A percentile compares a stretch with the other conserved stretches of the same genome.
Conservation (phyloP, 2,329 filamentous ascomycete genomes). For the Phoma sp. region DNA sequence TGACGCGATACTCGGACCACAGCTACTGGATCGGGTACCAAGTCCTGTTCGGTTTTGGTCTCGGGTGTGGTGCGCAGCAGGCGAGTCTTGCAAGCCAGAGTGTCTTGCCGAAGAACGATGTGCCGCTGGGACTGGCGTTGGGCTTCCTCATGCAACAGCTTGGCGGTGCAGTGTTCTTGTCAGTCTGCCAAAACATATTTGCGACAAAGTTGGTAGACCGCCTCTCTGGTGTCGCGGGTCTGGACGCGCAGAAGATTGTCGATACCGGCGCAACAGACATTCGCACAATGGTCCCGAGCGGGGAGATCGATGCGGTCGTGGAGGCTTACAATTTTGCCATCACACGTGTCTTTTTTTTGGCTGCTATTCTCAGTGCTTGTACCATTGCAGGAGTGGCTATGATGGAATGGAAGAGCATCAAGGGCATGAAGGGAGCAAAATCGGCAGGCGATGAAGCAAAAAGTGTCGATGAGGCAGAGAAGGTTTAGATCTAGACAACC, state of each 20-base stretch:
- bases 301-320: slow-evolving; percentile 61
- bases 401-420: slow-evolving; percentile 69
- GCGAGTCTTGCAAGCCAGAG: slow-evolving; percentile 50
- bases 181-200: slow-evolving; percentile 52
- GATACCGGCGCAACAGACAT: slow-evolving; percentile 63
- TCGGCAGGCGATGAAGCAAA: neutral
- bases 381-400: slow-evolving; percentile 59
- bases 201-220: slow-evolving; percentile 26
- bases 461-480: neutral
- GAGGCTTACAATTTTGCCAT: slow-evolving; percentile 68
- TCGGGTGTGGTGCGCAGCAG: slow-evolving; percentile 54
- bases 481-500: neutral
- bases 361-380: slow-evolving; percentile 60
- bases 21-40: slow-evolving; percentile 44
- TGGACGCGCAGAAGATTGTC: slow-evolving; percentile 25
- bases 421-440: slow-evolving; percentile 48
- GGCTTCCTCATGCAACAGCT: slow-evolving; percentile 55
- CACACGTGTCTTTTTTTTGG: slow-evolving; percentile 64
- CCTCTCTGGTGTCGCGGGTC: slow-evolving; percentile 29
- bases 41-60: slow-evolving; percentile 40
- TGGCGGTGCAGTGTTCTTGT: slow-evolving; percentile 55
- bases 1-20: slow-evolving; percentile 37
- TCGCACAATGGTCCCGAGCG: slow-evolving; percentile 56
- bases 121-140: slow-evolving; percentile 41
- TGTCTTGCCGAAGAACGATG: slow-evolving; percentile 47